Conservation (phyloP, 2,329 filamentous ascomycete species). For the Fonsecaea pedrosoi region DNA sequence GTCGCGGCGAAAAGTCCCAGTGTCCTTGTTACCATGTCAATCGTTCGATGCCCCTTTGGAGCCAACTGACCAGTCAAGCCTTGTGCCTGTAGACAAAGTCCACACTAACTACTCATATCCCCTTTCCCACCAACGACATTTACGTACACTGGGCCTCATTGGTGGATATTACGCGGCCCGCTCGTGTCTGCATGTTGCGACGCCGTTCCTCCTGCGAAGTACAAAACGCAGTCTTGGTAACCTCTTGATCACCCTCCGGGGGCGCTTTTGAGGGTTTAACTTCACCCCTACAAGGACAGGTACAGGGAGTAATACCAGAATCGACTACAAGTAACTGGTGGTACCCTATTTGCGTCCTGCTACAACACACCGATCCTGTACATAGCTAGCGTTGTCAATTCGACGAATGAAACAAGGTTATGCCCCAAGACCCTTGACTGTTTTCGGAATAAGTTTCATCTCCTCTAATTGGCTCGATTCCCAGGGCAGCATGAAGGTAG, state of each 20-base stretch:
- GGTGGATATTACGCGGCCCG: not conserved
- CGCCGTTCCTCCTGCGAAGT: not conserved
- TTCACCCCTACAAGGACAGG: no score
- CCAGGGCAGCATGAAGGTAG: not conserved
- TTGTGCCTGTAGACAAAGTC: not conserved
- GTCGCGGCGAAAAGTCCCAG: no score
- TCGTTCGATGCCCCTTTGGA: no score
- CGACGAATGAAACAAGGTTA: not conserved
- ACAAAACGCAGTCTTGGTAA: not conserved
- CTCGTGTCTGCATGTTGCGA: not conserved
- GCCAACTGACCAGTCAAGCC: no score
- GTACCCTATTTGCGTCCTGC: no score
- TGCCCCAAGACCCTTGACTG: not conserved
- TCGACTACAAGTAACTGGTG: no score
- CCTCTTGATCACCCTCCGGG: no score
- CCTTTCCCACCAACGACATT: not conserved
- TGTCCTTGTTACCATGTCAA: no score
- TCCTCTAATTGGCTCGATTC: conserved; percentile 1
- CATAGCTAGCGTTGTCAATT: not conserved
- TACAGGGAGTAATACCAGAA: no score
- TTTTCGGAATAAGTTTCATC: not conserved
- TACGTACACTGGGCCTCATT: not conserved
- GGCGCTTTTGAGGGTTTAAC: no score
- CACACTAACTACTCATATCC: not conserved
- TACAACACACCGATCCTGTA: not conserved